These are phyloP conservation scores for Exserohilum turcica DNA, from an alignment of 2,329 filamentous ascomycete genomes.

Conservation along the genomic window DNA sequence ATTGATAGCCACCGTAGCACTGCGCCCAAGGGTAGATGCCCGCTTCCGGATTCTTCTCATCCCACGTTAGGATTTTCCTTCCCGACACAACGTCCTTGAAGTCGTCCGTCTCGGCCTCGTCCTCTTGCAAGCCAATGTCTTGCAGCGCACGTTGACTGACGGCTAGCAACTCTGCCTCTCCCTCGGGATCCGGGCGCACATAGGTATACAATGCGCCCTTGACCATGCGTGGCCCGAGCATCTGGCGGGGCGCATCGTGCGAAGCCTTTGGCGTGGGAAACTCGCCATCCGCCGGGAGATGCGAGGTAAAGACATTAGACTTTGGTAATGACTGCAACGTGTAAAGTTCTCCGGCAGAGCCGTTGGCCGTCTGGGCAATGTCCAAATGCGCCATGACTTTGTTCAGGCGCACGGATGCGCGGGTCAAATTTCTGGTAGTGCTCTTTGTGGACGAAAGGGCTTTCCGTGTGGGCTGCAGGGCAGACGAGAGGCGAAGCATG, in stretches of 20 bases:
- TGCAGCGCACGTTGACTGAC: conserved; percentile 78
- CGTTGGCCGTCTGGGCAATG: conserved; percentile 31
- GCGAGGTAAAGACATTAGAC: conserved; percentile 67
- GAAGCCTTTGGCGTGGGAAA: conserved; percentile 83
- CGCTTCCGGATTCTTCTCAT: conserved; percentile 58
- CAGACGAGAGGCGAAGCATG: conserved; percentile 24
- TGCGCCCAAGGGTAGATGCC: conserved; percentile 95
- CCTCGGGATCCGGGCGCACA: conserved; percentile 77
- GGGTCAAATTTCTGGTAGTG: conserved; percentile 11
- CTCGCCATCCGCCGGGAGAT: conserved; percentile 74
- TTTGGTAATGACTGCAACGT: conserved; percentile 63
- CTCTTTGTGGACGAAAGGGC: conserved; percentile 3
- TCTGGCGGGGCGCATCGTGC: conserved; percentile 76
- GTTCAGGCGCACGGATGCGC: conserved; percentile 43
- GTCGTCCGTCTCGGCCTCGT: conserved; percentile 71
- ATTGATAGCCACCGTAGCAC: conserved; percentile 81
- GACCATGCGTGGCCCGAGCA: conserved; percentile 81
- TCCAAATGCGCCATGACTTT: conserved; percentile 54
- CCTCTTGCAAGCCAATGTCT: conserved; percentile 75
- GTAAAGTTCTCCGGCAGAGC: conserved; percentile 23
- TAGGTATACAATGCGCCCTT: conserved; percentile 86
- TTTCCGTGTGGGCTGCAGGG: conserved; percentile 11
- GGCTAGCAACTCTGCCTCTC: conserved; percentile 77
- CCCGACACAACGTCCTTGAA: conserved; percentile 81
- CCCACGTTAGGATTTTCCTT: conserved; percentile 80